Base-by-base conservation (phyloP, 345 rosid species). In the Syzygium oleosum region DNA sequence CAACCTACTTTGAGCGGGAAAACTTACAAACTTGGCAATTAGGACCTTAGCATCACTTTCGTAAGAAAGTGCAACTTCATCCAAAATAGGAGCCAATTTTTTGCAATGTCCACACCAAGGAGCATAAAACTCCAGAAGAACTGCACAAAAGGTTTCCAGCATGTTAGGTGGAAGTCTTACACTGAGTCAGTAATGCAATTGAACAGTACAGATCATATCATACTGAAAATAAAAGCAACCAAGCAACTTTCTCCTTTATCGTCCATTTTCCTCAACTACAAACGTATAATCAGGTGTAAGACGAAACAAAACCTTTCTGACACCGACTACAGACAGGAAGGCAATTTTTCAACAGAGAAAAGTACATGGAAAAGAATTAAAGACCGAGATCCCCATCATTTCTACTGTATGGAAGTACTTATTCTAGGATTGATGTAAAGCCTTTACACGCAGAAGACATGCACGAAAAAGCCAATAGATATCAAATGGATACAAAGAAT, bases 21-120 rank as follows among this genome's bases (percentile, higher is more conserved):
- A 49, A 86, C 98, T 95, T 93, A 96, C 99, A 86, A 97, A 88
- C 92, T 97, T 98, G 41, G 97, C 98, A 49, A 98, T 94, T 89
- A 95, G 80, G 65, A 98, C 92, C 84, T 86, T 90, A 85, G 96
- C 88, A 90, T 95, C 95, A 19, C 88, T 94, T 90, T 94, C 88
- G 86, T 87, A 98, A 0, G 98, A 94, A 84, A 92, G 85, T 46
- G 99, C 99, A 58, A 98, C 97, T 94, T 97, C 99, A 88, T 97
- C 98, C 93, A 98, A 93, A 90, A 98, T 94, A 6, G 99, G 99
- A 9, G 98, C 99, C 92, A 98, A 87, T 43, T 94, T 91, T 87
- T 97, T 92, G 95, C 99, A 98, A 88, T 98, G 98, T 88, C 99
- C 99, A 89, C 99, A 98, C 99, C 99, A 96, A 1, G 99, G 99